Evolutionary conservation across 148 eudicot species (phyloP).

Genomic region (Persicaria tinctoria): DNA sequence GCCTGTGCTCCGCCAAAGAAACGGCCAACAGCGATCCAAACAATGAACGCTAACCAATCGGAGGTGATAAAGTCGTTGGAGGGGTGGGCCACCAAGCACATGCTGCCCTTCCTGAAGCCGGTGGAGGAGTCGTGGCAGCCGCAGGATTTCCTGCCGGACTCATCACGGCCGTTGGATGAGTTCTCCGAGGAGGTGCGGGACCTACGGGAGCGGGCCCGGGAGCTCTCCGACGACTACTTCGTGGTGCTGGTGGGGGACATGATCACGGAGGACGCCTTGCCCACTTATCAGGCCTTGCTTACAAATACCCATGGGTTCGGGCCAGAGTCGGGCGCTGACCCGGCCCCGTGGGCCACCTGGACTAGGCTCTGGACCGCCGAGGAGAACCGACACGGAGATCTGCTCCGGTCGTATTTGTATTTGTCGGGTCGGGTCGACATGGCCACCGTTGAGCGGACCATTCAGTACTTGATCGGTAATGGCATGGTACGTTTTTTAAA

Average conservation of each 20-base stretch:
- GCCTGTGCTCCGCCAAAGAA: neutral
- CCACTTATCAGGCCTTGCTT: conserved; percentile 32
- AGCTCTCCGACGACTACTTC: conserved; percentile 30
- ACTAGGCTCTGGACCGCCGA: conserved; percentile 34
- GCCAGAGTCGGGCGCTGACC: conserved; percentile 22
- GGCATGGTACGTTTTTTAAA: conserved; percentile 21
- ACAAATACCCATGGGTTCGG: conserved; percentile 28
- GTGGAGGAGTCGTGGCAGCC: conserved; percentile 34
- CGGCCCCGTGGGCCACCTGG: conserved; percentile 32
- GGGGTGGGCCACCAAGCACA: conserved; percentile 16
- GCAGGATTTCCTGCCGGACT: conserved; percentile 25
- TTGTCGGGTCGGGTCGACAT: conserved; percentile 41
- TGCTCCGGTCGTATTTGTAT: conserved; percentile 27
- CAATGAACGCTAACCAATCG: conserved; percentile 15
- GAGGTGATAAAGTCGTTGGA: conserved; percentile 29
- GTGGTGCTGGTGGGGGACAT: conserved; percentile 39
- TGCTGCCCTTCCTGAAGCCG: conserved; percentile 27
- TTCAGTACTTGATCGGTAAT: conserved; percentile 29
- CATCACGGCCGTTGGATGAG: conserved; percentile 13
- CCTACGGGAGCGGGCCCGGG: conserved; percentile 16
- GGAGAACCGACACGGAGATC: conserved; percentile 34
- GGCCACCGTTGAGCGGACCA: conserved; percentile 25
- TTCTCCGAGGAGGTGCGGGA: conserved; percentile 18
- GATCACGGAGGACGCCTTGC: conserved; percentile 36
- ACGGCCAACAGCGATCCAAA: neutral